phyloP scores from a whole-genome alignment of 2,329 filamentous ascomycete species.

The Dissoconium aciculare region DNA sequence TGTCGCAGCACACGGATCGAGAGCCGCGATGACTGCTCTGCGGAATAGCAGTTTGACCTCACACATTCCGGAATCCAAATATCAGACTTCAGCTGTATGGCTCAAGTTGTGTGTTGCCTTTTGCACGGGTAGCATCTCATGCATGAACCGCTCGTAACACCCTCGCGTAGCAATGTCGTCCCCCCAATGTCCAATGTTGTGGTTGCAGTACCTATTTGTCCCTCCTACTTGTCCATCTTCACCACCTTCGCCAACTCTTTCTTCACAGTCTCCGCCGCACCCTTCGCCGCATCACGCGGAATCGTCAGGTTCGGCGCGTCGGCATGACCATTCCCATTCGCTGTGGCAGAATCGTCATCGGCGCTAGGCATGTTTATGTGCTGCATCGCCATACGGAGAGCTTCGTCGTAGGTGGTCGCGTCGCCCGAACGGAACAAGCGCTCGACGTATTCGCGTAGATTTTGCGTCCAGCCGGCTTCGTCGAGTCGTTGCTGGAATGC shows the following conservation, averaged over 20 bases:
- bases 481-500: slow-evolving; percentile 41
- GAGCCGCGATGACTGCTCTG: too few relatives aligned
- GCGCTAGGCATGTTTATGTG: slow-evolving; percentile 18
- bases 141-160: too few relatives aligned
- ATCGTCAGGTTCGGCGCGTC: slow-evolving; percentile 14
- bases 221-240: slow-evolving; percentile 13
- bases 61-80: too few relatives aligned
- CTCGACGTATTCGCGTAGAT: slow-evolving; percentile 39
- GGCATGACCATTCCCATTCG: slow-evolving; percentile 3
- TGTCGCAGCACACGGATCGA: too few relatives aligned
- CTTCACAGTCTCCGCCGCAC: slow-evolving; percentile 38
- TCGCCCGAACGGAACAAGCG: slow-evolving; percentile 43
- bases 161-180: too few relatives aligned
- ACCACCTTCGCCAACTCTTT: slow-evolving; percentile 26
- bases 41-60: too few relatives aligned
- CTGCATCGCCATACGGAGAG: slow-evolving; percentile 39
- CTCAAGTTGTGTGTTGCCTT: too few relatives aligned
- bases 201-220: too few relatives aligned
- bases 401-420: slow-evolving; percentile 41
- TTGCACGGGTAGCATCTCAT: too few relatives aligned
- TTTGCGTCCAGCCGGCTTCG: slow-evolving; percentile 44
- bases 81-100: too few relatives aligned
- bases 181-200: too few relatives aligned
- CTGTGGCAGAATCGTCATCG: slow-evolving; percentile 16
- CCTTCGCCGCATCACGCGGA: slow-evolving; percentile 32